Evolutionary conservation across 441 rosid genomes (phyloP).

Genomic region (Gossypium schwendimanii): DNA sequence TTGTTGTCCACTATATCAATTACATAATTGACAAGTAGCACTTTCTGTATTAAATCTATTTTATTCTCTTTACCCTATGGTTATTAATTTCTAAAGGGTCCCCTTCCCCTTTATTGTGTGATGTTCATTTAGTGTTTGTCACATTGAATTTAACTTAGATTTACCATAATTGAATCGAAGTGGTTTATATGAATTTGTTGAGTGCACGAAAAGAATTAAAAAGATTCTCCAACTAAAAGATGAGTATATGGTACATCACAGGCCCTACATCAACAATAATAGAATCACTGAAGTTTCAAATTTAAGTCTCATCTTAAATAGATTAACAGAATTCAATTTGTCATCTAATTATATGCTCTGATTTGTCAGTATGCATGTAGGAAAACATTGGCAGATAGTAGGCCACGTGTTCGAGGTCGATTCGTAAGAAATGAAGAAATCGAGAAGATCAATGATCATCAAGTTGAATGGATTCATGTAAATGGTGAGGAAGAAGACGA

Average conservation of each 20-base stretch:
- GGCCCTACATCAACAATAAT: too few species aligned
- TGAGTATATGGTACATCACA: neutral
- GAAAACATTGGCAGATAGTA: constrained; percentile 87
- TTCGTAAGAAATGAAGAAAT: constrained; percentile 78
- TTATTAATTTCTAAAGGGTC: neutral
- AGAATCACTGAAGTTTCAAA: too few species aligned
- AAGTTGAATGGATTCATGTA: constrained; percentile 37
- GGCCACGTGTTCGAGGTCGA: constrained; percentile 88
- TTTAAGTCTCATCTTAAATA: neutral
- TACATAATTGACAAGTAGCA: too few species aligned
- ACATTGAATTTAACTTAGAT: neutral
- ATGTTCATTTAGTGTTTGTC: neutral
- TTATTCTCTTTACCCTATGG: neutral
- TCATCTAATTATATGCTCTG: neutral
- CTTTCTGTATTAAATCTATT: neutral
- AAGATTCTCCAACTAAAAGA: neutral
- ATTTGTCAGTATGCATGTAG: constrained; percentile 68
- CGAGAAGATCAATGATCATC: constrained; percentile 34
- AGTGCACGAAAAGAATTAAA: neutral
- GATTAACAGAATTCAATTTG: neutral
- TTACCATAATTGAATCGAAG: neutral
- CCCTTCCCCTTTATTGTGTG: neutral
- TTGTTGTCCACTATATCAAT: too few species aligned
- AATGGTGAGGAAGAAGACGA: constrained; percentile 45
- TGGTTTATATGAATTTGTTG: neutral